A percentile compares a stretch with the other conserved stretches of the same genome.
Conservation (phyloP, 202 grass and related monocot species). For the Elaeis oleifera region DNA sequence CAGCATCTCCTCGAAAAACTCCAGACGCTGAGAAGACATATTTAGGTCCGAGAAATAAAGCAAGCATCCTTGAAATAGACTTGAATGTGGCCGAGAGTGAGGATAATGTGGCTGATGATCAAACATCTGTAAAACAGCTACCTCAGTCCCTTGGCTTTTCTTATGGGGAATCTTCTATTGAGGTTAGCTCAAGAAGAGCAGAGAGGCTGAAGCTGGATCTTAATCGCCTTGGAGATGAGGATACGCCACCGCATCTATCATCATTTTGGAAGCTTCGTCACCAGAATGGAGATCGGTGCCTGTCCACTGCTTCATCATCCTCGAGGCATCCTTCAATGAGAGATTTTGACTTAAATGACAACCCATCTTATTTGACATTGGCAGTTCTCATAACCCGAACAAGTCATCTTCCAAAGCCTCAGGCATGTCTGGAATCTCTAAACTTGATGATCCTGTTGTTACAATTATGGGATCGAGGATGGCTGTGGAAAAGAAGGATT, state of each 20-base stretch:
- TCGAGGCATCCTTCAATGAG: conserved; percentile 18
- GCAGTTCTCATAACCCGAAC: too few relatives aligned
- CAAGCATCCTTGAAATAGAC: conserved; percentile 41
- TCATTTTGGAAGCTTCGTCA: conserved; percentile 14
- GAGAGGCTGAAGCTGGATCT: conserved; percentile 25
- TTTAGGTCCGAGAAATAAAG: conserved; percentile 19
- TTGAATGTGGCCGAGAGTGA: conserved; percentile 40
- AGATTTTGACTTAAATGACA: conserved; percentile 15
- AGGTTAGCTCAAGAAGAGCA: conserved; percentile 23
- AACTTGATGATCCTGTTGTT: too few relatives aligned
- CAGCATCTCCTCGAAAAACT: conserved; percentile 27
- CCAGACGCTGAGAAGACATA: conserved; percentile 10
- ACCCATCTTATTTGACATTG: too few relatives aligned
- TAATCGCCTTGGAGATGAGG: not conserved
- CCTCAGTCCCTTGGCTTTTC: not conserved
- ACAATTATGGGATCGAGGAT: too few relatives aligned
- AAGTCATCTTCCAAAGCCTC: too few relatives aligned
- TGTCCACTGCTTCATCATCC: conserved; percentile 7
- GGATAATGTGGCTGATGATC: conserved; percentile 43
- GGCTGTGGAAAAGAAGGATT: too few relatives aligned
- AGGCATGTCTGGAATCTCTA: too few relatives aligned
- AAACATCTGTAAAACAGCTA: conserved; percentile 22
- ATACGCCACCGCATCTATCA: too few relatives aligned
- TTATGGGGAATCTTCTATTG: conserved; percentile 20
- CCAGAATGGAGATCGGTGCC: conserved; percentile 26